Evolutionary conservation across 208 protist genomes (phyloP).

Genomic region (Wallacemonas collosoma): DNA sequence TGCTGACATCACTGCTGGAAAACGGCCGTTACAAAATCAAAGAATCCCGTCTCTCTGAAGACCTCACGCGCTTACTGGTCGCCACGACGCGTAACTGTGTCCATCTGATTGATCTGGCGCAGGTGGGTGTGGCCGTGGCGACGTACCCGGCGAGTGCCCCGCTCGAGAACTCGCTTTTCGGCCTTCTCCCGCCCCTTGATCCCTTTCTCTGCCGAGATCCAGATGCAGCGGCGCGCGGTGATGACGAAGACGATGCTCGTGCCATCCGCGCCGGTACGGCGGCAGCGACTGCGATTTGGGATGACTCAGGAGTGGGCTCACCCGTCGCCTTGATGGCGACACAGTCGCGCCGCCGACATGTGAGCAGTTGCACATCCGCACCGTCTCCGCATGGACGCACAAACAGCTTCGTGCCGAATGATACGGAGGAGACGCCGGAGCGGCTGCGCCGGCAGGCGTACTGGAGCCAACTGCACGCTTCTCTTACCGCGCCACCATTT

Average conservation of each 20-base stretch:
- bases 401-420: neutral
- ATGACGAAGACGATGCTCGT: neutral
- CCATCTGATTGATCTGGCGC: conserved; percentile 29
- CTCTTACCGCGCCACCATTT: neutral
- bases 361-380: neutral
- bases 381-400: neutral
- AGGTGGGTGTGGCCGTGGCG: conserved; percentile 14
- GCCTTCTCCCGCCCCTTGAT: neutral
- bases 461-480: neutral
- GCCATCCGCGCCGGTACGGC: neutral
- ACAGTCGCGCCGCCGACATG: neutral
- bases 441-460: neutral
- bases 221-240: neutral
- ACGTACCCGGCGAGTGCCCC: conserved; percentile 26
- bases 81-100: conserved; percentile 27
- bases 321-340: conserved; percentile 9
- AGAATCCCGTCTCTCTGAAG: conserved; percentile 17
- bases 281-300: neutral
- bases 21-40: conserved; percentile 6
- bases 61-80: conserved; percentile 26
- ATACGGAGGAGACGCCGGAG: neutral
- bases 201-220: neutral
- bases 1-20: conserved; percentile 19
- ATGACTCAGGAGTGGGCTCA: neutral
- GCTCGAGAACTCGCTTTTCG: conserved; percentile 25